Evolutionary conservation across 2,329 filamentous ascomycete species (phyloP), one percentile per base, ranked within the genome.

Genomic region (Fusarium irregulare): DNA sequence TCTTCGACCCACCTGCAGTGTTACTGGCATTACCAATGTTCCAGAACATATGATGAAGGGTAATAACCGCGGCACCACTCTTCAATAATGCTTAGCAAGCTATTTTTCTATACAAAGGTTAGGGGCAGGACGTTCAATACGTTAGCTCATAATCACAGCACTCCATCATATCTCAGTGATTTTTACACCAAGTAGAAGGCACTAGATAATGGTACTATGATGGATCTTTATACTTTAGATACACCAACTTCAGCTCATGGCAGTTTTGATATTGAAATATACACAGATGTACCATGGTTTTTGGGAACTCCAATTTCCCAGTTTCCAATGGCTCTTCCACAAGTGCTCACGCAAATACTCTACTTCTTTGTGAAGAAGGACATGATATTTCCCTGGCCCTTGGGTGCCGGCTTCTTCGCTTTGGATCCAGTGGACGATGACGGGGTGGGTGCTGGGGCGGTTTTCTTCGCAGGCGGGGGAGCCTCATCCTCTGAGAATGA

Each of bases 401-500:
- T 93, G 2, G 83, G 81, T 3, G 81, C 81, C 21, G 82, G 75
- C 76, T 91, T 91, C 74, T 87, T 89, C 25, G 84, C 78, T 72
- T 86, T 88, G 47, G 77, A 77, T 8, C 81, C 82, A 62, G 85
- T 82, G 14, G 85, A 84, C 23, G 82, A 78, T 11, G 83, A 78
- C 9, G 83, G 80, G 3, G 82, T 57, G 56, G 81, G 69, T 63
- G 81, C 72, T 55, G 80, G 69, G 65, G 89, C 91, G 9, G 83
- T 76, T 75, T 88, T 89, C 76, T 88, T 88, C 64, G 77, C 72
- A 2, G 81, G 75, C 8, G 82, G 79, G 11, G 82, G 84, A 23
- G 90, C 87, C 71, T 97, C 94, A 69, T 97, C 94, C 78, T 98
- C 94, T 0, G 93, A 97, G 82, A 97, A 97, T 0, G 92, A 95